phyloP scores from a whole-genome alignment of 192 early-diverging fungal species.

The Coemansia sp. region DNA sequence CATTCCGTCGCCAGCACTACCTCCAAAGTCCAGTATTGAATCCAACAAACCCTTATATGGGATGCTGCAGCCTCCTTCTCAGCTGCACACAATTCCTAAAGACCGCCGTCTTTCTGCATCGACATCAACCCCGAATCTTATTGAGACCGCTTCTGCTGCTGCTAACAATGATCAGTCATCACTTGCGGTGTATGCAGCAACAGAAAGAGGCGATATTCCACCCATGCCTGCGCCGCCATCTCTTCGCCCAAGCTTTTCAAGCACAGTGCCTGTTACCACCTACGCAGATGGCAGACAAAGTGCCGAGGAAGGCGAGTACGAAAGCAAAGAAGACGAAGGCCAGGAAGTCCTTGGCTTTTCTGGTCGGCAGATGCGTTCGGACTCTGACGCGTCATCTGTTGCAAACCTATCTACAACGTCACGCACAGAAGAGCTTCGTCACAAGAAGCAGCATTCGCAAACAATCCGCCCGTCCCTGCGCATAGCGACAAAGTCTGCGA shows the following conservation, averaged over 20 bases:
- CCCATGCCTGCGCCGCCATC: slow-evolving; percentile 52
- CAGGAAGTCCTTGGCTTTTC: neutral
- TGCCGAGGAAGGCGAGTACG: slow-evolving; percentile 7
- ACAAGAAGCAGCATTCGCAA: slow-evolving; percentile 29
- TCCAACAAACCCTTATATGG: slow-evolving; percentile 8
- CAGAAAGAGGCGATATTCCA: slow-evolving; percentile 49
- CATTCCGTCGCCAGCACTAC: slow-evolving; percentile 26
- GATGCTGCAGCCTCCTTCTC: slow-evolving; percentile 14
- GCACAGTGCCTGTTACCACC: neutral
- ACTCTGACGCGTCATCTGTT: slow-evolving; percentile 20
- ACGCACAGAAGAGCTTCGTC: slow-evolving; percentile 33
- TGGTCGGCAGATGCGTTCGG: slow-evolving; percentile 16
- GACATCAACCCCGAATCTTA: slow-evolving; percentile 50
- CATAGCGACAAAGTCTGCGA: slow-evolving; percentile 38
- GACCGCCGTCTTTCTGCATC: slow-evolving; percentile 51
- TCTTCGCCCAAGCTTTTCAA: slow-evolving; percentile 39
- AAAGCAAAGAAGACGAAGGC: slow-evolving; percentile 3
- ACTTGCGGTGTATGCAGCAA: slow-evolving; percentile 42
- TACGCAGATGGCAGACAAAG: slow-evolving; percentile 8
- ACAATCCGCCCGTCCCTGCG: slow-evolving; percentile 31
- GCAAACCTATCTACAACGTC: slow-evolving; percentile 11
- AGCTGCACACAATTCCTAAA: slow-evolving; percentile 11
- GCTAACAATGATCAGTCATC: slow-evolving; percentile 46
- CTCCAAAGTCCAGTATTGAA: slow-evolving; percentile 23
- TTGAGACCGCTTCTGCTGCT: slow-evolving; percentile 45